phyloP scores from a whole-genome alignment of 768 basidiomycete species.

The Suillus ampliporus region DNA sequence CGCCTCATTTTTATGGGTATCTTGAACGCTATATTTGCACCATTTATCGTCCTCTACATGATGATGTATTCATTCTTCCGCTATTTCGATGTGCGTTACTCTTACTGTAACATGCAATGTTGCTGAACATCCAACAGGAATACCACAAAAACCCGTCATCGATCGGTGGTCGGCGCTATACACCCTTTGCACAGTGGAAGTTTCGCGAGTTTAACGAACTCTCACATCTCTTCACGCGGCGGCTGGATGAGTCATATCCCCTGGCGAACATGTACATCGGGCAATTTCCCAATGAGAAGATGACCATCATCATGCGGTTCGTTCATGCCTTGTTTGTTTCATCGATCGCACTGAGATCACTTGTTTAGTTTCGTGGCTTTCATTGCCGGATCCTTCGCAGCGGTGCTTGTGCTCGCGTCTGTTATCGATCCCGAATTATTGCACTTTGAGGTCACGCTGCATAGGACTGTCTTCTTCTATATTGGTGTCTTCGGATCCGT shows the following conservation, averaged over 20 bases:
- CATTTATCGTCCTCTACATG: constrained; percentile 96
- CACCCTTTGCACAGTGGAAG: constrained; percentile 96
- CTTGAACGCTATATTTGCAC: constrained; percentile 92
- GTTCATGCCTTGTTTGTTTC: constrained; percentile 29
- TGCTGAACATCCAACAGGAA: constrained; percentile 61
- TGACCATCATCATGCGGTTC: constrained; percentile 88
- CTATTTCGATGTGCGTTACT: constrained; percentile 87
- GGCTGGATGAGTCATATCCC: constrained; percentile 89
- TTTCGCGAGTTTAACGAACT: constrained; percentile 99
- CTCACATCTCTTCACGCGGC: constrained; percentile 86
- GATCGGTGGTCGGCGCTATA: constrained; percentile 91
- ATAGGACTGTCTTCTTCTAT: constrained; percentile 94
- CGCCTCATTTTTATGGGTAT: constrained; percentile 98
- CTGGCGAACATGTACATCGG: constrained; percentile 94
- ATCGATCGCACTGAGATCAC: background rate
- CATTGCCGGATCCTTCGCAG: constrained; percentile 94
- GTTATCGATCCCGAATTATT: constrained; percentile 92
- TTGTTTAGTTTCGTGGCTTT: constrained; percentile 87
- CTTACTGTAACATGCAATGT: background rate
- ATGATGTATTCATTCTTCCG: constrained; percentile 99
- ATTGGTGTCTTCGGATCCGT: constrained; percentile 86
- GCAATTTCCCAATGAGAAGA: constrained; percentile 96
- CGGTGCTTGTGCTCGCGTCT: constrained; percentile 91
- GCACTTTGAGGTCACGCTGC: constrained; percentile 93
- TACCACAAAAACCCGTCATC: constrained; percentile 98